Conservation (phyloP, 768 basidiomycete genomes). For the Mrakia hoshinonis region DNA sequence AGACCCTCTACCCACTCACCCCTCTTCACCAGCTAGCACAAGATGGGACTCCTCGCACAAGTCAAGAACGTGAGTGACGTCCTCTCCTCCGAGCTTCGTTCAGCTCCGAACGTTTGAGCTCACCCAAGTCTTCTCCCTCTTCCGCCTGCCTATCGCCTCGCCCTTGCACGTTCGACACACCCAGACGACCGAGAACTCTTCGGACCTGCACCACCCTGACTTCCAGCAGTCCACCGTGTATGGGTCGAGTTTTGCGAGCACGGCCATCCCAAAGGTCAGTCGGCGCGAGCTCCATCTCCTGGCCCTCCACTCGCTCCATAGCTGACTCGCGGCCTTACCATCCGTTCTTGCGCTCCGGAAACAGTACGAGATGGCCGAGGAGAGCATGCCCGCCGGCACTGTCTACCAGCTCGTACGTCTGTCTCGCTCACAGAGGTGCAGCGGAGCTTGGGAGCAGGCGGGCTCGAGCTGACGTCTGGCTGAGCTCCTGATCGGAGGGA, state of each 20-base stretch:
- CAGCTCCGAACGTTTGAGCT: neutral
- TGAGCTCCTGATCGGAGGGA: neutral
- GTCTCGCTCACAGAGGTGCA: neutral
- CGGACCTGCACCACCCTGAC: constrained; percentile 11
- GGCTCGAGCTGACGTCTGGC: neutral
- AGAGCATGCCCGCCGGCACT: constrained; percentile 28
- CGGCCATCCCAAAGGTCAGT: neutral
- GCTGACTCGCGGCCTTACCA: neutral
- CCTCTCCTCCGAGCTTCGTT: neutral
- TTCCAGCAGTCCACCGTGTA: constrained; percentile 26
- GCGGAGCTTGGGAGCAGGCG: neutral
- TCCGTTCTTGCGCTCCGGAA: too few species aligned
- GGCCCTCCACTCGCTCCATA: too few species aligned
- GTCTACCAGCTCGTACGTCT: constrained; percentile 3
- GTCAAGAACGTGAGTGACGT: constrained; percentile 2
- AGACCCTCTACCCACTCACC: neutral
- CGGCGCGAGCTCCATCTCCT: neutral
- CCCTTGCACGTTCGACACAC: neutral
- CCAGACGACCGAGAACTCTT: neutral
- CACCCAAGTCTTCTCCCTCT: neutral
- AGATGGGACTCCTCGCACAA: constrained; percentile 19
- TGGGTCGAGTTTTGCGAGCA: constrained; percentile 21
- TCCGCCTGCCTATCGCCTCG: neutral
- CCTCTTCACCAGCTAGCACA: neutral
- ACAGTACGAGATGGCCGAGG: constrained; percentile 31